These are phyloP conservation scores for Pseudogymnoascus sp. DNA, from an alignment of 2,329 filamentous ascomycete genomes.

Conservation along the genomic window DNA sequence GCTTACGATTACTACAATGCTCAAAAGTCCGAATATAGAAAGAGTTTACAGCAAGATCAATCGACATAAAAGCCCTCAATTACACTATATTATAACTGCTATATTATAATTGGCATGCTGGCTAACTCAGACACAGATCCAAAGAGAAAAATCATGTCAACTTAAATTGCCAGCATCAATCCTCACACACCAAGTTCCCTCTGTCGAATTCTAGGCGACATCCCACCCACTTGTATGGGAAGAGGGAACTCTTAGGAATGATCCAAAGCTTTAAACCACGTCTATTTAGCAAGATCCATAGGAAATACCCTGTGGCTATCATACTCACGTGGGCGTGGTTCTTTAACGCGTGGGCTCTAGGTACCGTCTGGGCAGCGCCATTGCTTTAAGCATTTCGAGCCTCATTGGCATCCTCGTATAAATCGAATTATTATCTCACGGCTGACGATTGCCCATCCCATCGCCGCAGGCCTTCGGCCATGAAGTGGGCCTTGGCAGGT, in stretches of 20 bases:
- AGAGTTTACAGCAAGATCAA: background rate
- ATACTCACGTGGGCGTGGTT: background rate
- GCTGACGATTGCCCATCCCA: background rate
- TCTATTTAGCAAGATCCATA: background rate
- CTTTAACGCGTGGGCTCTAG: background rate
- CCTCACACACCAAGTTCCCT: background rate
- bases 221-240: background rate
- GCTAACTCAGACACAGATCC: background rate
- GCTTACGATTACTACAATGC: background rate
- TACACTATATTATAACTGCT: background rate
- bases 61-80: background rate
- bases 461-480: background rate
- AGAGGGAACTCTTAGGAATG: background rate
- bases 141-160: background rate
- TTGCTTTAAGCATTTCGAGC: background rate
- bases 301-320: background rate
- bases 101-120: background rate
- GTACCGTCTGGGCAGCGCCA: background rate
- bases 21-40: background rate
- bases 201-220: background rate
- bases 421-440: background rate
- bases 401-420: background rate
- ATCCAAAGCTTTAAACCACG: background rate
- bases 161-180: background rate
- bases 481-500: background rate